These are phyloP conservation scores for Cichorium intybus DNA, from an alignment of 140 eudicot species.

Conservation along the genomic window DNA sequence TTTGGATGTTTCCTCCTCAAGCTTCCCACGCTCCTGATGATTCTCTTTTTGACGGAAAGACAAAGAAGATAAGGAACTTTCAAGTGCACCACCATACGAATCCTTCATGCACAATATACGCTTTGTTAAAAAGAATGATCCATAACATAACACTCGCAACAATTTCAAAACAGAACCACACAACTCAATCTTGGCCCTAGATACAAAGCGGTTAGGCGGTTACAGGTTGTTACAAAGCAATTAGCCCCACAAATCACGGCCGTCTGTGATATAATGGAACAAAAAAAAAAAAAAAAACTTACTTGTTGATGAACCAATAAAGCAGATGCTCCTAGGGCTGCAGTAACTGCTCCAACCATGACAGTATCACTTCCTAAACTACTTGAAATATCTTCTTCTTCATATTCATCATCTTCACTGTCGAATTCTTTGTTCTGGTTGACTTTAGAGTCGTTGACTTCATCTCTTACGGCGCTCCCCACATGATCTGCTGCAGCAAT, in stretches of 20 bases:
- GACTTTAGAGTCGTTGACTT: constrained; percentile 9
- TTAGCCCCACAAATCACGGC: no score
- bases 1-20: constrained; percentile 39
- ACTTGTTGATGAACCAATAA: constrained; percentile 74
- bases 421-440: constrained; percentile 23
- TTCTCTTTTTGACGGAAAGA: constrained; percentile 26
- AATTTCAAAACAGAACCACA: no score
- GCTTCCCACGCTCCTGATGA: constrained; percentile 25
- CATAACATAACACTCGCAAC: background rate
- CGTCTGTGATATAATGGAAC: no score
- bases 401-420: constrained; percentile 15
- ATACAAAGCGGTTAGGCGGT: no score
- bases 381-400: constrained; percentile 18
- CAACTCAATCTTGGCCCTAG: no score
- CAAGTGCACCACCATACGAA: constrained; percentile 28
- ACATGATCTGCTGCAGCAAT: constrained; percentile 30
- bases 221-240: no score
- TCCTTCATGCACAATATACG: constrained; percentile 37
- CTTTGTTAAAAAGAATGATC: constrained; percentile 4
- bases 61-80: constrained; percentile 30
- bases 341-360: constrained; percentile 89
- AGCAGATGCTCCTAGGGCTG: constrained; percentile 96
- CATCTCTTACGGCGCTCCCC: constrained; percentile 20
- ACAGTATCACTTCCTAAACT: constrained; percentile 28
- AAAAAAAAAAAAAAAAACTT: constrained; percentile 14